A percentile compares a stretch with the other conserved stretches of the same genome.
These are phyloP conservation scores for Zalaria sp. DNA, from an alignment of 2,329 filamentous ascomycete genomes.

Conservation along the genomic window DNA sequence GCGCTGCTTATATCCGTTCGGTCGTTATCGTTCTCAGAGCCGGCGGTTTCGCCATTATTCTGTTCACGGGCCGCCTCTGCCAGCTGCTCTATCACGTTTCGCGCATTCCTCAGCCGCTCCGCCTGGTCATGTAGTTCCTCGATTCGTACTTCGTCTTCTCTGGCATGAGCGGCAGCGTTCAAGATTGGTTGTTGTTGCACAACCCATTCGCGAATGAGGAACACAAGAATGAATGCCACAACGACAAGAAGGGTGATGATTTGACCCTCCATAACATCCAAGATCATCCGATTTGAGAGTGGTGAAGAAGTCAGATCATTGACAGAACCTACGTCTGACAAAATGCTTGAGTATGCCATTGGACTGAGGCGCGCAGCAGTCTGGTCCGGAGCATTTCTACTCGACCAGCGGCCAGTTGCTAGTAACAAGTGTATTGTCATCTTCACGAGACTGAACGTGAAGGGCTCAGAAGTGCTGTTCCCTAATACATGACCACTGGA, in stretches of 20 bases:
- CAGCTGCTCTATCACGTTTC: background rate
- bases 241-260: slow-evolving; percentile 87
- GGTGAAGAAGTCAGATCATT: slow-evolving; percentile 50
- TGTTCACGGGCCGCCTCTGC: slow-evolving; percentile 3
- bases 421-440: background rate
- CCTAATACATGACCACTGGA: too few species aligned
- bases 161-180: slow-evolving; percentile 47
- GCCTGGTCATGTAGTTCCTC: background rate
- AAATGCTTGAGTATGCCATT: slow-evolving; percentile 4
- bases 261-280: slow-evolving; percentile 81
- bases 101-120: too few species aligned
- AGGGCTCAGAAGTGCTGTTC: background rate
- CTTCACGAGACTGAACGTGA: slow-evolving; percentile 1
- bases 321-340: slow-evolving; percentile 46
- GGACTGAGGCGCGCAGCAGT: background rate
- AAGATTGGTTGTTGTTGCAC: slow-evolving; percentile 93
- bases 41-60: slow-evolving; percentile 1
- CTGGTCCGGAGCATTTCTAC: background rate
- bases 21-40: slow-evolving; percentile 2
- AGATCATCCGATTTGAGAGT: slow-evolving; percentile 60
- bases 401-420: background rate
- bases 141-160: slow-evolving; percentile 15
- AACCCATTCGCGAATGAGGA: slow-evolving; percentile 92
- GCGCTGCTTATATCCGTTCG: slow-evolving; percentile 3
- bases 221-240: slow-evolving; percentile 89